Conservation (phyloP, 495 filamentous ascomycete genomes). For the Hypoxylon subgilvum region DNA sequence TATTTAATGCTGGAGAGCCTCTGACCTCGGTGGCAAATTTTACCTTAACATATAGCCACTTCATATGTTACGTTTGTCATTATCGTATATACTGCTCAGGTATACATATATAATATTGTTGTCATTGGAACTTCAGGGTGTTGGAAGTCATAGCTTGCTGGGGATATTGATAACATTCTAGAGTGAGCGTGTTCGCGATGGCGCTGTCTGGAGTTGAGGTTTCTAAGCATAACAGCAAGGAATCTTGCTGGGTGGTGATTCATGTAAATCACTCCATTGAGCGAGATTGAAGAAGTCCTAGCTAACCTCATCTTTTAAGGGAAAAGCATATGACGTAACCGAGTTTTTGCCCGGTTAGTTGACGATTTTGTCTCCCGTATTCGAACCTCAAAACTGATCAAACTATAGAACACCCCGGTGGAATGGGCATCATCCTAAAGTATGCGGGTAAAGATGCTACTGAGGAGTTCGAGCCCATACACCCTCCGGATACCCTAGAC, state of each 20-base stretch:
- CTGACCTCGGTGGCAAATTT: conserved; percentile 26
- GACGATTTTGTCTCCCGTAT: background rate
- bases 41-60: conserved; percentile 14
- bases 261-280: conserved; percentile 53
- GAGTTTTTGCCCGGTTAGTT: conserved; percentile 63
- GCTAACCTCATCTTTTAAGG: conserved; percentile 34
- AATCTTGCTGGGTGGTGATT: conserved; percentile 82
- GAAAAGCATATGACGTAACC: conserved; percentile 80
- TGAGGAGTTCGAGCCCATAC: conserved; percentile 80
- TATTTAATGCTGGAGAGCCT: conserved; percentile 30
- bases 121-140: background rate
- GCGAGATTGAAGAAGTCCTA: background rate
- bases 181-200: conserved; percentile 32
- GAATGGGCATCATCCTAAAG: conserved; percentile 77
- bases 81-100: background rate
- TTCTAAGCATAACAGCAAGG: conserved; percentile 67
- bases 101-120: conserved; percentile 3
- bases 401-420: conserved; percentile 73
- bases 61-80: background rate
- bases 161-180: background rate
- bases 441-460: conserved; percentile 89
- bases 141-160: background rate
- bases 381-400: conserved; percentile 12
- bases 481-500: conserved; percentile 77
- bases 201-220: conserved; percentile 67